Base-by-base conservation (phyloP, 768 basidiomycete species). In the Astraeus odoratus region DNA sequence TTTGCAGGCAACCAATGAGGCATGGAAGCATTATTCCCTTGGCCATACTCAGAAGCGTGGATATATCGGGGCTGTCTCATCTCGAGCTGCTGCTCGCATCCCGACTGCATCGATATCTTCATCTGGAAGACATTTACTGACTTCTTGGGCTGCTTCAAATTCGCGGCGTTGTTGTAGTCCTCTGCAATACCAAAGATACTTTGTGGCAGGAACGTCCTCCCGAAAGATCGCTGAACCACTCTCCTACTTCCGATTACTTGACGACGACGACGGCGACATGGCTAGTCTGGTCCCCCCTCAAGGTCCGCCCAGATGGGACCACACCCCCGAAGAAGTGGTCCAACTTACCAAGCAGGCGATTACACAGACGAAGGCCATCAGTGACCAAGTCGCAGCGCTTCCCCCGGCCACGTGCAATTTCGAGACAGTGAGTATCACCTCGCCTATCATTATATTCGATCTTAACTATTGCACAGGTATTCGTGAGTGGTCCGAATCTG, bases 251-350 rank as follows among this genome's bases (percentile, higher is more conserved):
- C 43, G 43, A 20, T 29, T 38, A 13, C 25, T 19, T 5, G 23
- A 34, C n/a, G 24, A 41, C 18, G 59, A 12, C 50, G 59, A 40
- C 45, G 8, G 18, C 26, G 5, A 58, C 51, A 72, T 74, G 64
- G 71, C 76, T 67, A 57, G 71, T 15, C 53, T 86, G 26, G 72
- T 65, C 13, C 77, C 86, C 24, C 84, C 88, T 2, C 83, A 88
- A 55, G 57, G 74, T 22, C 65, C 86, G 3, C 81, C 80, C 9
- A 55, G 61, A 23, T 89, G 86, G 86, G 71, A 73, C 18, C 84
- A 88, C 55, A 68, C 77, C 15, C 68, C 78, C 0, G 77, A 79
- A 45, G 77, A 83, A 20, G 73, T 90, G 42, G 60, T 70, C 12
- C 62, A 58, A 26, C 60, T 83, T 26, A 80, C 78, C 42, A 77